Base-by-base conservation (phyloP, 2,329 filamentous ascomycete species). In the Colletotrichum orchidophilum region DNA sequence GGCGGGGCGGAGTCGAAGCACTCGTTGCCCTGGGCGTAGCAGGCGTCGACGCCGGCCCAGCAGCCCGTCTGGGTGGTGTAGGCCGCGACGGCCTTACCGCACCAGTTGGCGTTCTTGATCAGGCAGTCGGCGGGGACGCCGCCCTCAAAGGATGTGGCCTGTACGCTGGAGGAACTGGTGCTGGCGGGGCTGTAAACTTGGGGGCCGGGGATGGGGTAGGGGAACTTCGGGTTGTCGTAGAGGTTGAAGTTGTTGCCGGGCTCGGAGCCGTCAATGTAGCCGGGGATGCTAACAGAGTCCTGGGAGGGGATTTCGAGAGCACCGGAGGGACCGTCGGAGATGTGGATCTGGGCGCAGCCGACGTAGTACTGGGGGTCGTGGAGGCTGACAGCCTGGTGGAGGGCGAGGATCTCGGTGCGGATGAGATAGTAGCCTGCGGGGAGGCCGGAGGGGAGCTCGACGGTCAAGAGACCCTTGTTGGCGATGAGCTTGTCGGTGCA, bases 71-170 rank as follows among this genome's bases (percentile, higher is more conserved):
- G 84, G 54, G 83, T 82, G 5, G 81, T 82, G 81, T 92, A 94
- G 9, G 80, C 75, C 0, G 87, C 78, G 1, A 94, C 84, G 76
- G 93, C 87, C 70, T 86, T 83, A 62, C 87, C 91, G 80, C 91
- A 93, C 92, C 92, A 94, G 82, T 94, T 94, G 70, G 83, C 92
- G 77, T 93, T 93, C 77, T 90, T 88, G 71, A 91, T 77, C 46
- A 93, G 82, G 77, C 89, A 92, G 75, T 84, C 81, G 1, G 76
- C 65, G 0, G 91, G 91, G 63, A 89, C 82, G 13, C 85, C 79
- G 13, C 90, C 90, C 50, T 86, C 82, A 11, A 74, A 61, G n/a
- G 65, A 59, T 39, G 69, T 66, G 4, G 66, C 52, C 27, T 70
- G 69, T 13, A 64, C 26, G 21, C 50, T 52, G 18, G 31, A 54